These are phyloP conservation scores for Epichloe amarillans DNA, from an alignment of 2,329 filamentous ascomycete genomes.

Conservation along the genomic window DNA sequence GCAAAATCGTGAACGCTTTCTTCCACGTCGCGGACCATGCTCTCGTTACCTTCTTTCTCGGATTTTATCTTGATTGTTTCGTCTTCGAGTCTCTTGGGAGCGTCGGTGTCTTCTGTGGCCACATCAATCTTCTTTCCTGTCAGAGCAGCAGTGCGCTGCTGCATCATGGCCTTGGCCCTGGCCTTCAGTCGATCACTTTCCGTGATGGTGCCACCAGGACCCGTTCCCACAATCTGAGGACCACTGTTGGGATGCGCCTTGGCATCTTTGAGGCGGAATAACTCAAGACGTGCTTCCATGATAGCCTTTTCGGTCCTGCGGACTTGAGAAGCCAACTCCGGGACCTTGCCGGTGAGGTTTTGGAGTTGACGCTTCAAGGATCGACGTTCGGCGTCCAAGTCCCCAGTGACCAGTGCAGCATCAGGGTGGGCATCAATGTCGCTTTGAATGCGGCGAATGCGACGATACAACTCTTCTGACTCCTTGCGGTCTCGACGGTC, in stretches of 20 bases:
- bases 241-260: constrained; percentile 79
- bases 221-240: constrained; percentile 75
- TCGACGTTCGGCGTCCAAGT: constrained; percentile 80
- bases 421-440: constrained; percentile 90
- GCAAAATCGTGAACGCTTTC: constrained; percentile 88
- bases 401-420: constrained; percentile 50
- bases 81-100: constrained; percentile 75
- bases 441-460: constrained; percentile 81
- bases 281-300: constrained; percentile 76
- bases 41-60: constrained; percentile 87
- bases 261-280: constrained; percentile 87
- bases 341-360: constrained; percentile 74
- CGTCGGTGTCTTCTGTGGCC: constrained; percentile 59
- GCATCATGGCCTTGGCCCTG: constrained; percentile 95
- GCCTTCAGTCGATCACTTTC: constrained; percentile 93
- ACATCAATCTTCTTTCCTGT: constrained; percentile 68
- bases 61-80: constrained; percentile 69
- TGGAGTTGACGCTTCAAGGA: constrained; percentile 82
- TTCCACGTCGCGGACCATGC: constrained; percentile 93
- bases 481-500: constrained; percentile 85
- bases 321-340: constrained; percentile 83
- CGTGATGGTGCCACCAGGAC: constrained; percentile 78
- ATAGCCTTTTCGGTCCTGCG: constrained; percentile 84
- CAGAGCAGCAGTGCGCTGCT: constrained; percentile 84
- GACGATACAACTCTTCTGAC: constrained; percentile 84